phyloP scores from a whole-genome alignment of 2,329 filamentous ascomycete species.

The Exophiala lecanii-corni region DNA sequence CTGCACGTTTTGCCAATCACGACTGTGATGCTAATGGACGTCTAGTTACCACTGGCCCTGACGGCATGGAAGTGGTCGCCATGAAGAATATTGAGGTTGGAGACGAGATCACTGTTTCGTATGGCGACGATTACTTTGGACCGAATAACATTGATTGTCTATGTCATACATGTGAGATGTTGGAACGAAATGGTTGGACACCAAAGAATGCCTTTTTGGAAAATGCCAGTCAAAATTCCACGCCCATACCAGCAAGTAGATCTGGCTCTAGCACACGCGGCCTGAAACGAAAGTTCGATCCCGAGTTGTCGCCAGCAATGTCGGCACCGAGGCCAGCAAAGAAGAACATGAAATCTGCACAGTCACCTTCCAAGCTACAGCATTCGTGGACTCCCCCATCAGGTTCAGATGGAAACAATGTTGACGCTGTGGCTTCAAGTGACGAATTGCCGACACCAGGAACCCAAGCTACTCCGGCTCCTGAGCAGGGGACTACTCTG shows the following conservation, averaged over 20 bases:
- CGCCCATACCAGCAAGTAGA: constrained; percentile 6
- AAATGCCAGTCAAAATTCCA: constrained; percentile 14
- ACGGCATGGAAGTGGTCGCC: constrained; percentile 88
- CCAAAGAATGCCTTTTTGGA: constrained; percentile 30
- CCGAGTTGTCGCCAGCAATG: constrained; percentile 8
- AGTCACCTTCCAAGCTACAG: constrained; percentile 28
- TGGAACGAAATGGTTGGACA: constrained; percentile 76
- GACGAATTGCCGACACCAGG: constrained; percentile 4
- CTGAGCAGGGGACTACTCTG: constrained; percentile 9
- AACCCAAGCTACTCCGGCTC: neutral
- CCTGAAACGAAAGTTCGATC: constrained; percentile 23
- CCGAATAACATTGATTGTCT: constrained; percentile 92
- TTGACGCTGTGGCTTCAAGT: neutral
- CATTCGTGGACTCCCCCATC: constrained; percentile 26
- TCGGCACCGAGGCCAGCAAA: constrained; percentile 10
- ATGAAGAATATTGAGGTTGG: constrained; percentile 75
- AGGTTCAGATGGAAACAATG: constrained; percentile 16
- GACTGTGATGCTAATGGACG: constrained; percentile 91
- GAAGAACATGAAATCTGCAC: constrained; percentile 15
- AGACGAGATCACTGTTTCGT: constrained; percentile 94
- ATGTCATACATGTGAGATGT: constrained; percentile 78
- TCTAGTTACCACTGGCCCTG: constrained; percentile 74
- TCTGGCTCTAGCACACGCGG: constrained; percentile 5
- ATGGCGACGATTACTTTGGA: constrained; percentile 94
- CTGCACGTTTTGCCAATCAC: constrained; percentile 94